Base-by-base conservation (phyloP, 2,329 filamentous ascomycete genomes). In the Bipolaris bicolor region DNA sequence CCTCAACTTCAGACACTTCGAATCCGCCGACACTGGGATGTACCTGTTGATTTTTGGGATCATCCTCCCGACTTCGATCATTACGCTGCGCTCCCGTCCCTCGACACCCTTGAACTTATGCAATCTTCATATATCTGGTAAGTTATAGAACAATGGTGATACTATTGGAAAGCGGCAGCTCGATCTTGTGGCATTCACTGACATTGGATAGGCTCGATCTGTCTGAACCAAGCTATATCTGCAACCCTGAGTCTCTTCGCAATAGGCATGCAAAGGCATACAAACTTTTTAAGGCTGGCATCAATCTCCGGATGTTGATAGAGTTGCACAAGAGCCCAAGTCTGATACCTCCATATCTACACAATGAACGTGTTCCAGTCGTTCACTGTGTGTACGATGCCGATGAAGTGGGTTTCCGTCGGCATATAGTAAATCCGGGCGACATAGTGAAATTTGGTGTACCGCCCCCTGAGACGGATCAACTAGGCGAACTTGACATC, bases 371-470 rank as follows among this genome's bases (percentile, higher is more conserved):
- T 0, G 37, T 57, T 3, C 73, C 73, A 2, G 37, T 63, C 10
- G 57, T 63, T 5, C 44, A 69, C 1, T 68, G 62, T 31, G 7
- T 75, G 67, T 77, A 70, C 58, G 59, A 72, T n/a, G 60, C 66
- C n/a, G 51, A 58, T 77, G 90, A 91, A 3, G 49, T 70, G 0
- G 72, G 73, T 3, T 76, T 76, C 37, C 51, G 43, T 7, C 67
- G 69, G n/a, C 59, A 62, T 31, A 51, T 68, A 31, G 34, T 56
- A 5, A 57, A 58, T 31, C 29, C 1, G 34, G 47, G 9, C 16
- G 36, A n/a, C 39, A 45, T 20, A 9, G 18, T 10, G 4, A 40
- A 10, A 7, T 24, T n/a, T 3, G 7, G 24, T 4, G 49, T 54
- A 49, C n/a, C 43, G 3, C 13, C 57, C 7, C 63, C 65, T 1